Evolutionary conservation across 192 early-diverging fungal species (phyloP), one percentile per base, ranked within the genome.

Genomic region (Backusella circina): DNA sequence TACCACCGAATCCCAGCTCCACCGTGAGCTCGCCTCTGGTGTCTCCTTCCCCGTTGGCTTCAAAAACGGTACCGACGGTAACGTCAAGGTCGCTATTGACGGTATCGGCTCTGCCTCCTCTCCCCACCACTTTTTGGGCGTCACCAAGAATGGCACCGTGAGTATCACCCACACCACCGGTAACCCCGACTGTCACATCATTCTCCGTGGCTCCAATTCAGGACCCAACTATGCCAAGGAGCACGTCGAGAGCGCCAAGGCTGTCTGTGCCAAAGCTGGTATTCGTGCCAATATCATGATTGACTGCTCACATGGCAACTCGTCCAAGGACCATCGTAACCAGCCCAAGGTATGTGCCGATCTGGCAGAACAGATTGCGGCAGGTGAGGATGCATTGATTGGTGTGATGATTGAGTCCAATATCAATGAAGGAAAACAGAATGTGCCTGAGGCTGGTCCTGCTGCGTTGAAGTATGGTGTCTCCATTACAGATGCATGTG

Each of bases 1-100:
- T 51, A 99, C 97, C 2, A 99, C 97, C 18, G 96, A 97, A 80
- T 95, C 93, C 70, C 97, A 99, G 79, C 84, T 97, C 31, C 96
- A 99, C 81, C 90, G 97, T 65, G 97, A 99, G 80, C 87, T 99
- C 39, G 94, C 97, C 5, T 95, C 93, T 2, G 97, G 97, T 12
- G 89, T 95, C 16, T 96, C 95, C 54, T 95, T 97, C 89, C 96
- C 97, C 9, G 91, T 99, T n/a, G 97, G 97, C 0, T 98, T 99
- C 91, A 99, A 99, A 86, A 98, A 97, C 75, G 94, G 96, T 67
- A 99, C 97, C 5, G 96, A 99, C 75, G 97, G 97, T 51, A 98
- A 92, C 74, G 88, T 90, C 32, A 76, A 76, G 6, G 90, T 94
- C 54, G 93, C 93, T 1, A 83, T 93, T 16, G 91, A 94, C 71